Percentiles rank a stretch among this genome's conserved stretches.
These are phyloP conservation scores for Rhodotorula glutinis DNA, from an alignment of 1,284 basidiomycete genomes.

Conservation along the genomic window DNA sequence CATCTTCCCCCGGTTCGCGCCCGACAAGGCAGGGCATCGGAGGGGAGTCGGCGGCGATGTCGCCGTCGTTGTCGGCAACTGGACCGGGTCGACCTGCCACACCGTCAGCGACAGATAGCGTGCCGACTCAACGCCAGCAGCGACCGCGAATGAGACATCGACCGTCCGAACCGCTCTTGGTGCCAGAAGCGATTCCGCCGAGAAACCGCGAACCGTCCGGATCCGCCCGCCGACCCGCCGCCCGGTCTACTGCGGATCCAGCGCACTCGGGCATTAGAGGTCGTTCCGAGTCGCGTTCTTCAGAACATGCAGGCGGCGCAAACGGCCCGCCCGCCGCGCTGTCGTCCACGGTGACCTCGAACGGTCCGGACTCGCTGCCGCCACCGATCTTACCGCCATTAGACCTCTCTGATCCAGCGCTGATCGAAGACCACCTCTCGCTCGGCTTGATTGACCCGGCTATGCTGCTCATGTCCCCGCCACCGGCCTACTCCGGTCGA, in stretches of 20 bases:
- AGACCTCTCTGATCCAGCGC: neutral
- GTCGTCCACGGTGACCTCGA: too few relatives aligned
- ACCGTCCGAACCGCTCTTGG: neutral
- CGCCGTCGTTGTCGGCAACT: too few relatives aligned
- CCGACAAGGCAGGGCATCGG: too few relatives aligned
- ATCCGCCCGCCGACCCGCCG: neutral
- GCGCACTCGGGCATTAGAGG: too few relatives aligned
- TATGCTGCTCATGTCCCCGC: conserved; percentile 17
- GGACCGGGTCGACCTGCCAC: too few relatives aligned
- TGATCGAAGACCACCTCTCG: conserved; percentile 25
- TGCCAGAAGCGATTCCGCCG: neutral
- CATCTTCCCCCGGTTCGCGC: too few relatives aligned
- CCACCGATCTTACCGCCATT: neutral
- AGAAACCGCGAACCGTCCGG: too few relatives aligned
- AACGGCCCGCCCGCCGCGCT: too few relatives aligned
- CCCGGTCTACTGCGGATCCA: neutral
- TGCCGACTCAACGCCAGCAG: neutral
- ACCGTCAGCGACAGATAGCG: too few relatives aligned
- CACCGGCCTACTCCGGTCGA: conserved; percentile 15
- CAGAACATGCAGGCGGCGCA: too few relatives aligned
- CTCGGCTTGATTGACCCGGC: conserved; percentile 26
- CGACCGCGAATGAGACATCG: conserved; percentile 1
- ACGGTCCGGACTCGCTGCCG: neutral
- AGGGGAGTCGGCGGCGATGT: too few relatives aligned
- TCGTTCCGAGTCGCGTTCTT: too few relatives aligned